These are phyloP conservation scores for Aspergillus pseudoterreus DNA, from an alignment of 2,329 filamentous ascomycete genomes.

Conservation along the genomic window DNA sequence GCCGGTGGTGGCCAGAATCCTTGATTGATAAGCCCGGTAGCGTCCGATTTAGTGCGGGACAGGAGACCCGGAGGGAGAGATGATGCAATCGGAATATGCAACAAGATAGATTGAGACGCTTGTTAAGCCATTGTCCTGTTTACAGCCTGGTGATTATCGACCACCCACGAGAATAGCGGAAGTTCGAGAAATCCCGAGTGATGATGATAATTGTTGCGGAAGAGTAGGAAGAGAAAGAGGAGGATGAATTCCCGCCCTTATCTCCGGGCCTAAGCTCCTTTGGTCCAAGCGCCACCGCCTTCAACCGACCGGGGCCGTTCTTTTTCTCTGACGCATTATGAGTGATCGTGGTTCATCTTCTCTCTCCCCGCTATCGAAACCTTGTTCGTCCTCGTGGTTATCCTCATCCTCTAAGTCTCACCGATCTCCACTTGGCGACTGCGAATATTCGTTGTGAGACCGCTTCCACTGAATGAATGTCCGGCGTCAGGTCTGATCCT, in stretches of 20 bases:
- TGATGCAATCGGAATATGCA: neutral
- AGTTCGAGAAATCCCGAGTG: too few relatives aligned
- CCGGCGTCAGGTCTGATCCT: constrained; percentile 18
- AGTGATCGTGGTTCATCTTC: neutral
- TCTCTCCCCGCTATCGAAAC: neutral
- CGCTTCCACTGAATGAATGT: constrained; percentile 22
- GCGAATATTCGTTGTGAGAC: neutral
- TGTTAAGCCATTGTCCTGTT: neutral
- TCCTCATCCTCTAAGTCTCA: neutral
- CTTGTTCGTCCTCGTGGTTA: neutral
- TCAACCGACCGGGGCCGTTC: constrained; percentile 14
- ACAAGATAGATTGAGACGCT: neutral
- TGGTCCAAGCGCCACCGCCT: constrained; percentile 22
- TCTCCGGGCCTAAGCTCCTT: constrained; percentile 12
- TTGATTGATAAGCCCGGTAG: constrained; percentile 19
- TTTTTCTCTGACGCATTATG: constrained; percentile 20
- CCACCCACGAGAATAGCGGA: too few relatives aligned
- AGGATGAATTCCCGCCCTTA: constrained; percentile 9
- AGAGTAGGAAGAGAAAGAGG: neutral
- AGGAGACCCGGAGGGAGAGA: neutral
- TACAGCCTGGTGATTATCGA: too few relatives aligned
- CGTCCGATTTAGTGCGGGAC: constrained; percentile 4
- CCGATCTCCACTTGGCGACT: neutral
- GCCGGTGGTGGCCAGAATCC: constrained; percentile 19
- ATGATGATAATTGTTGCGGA: neutral